Evolutionary conservation across 352 stramenopile genomes (phyloP), one percentile per base, ranked within the genome.

Genomic region (Globisporangium parvum): DNA sequence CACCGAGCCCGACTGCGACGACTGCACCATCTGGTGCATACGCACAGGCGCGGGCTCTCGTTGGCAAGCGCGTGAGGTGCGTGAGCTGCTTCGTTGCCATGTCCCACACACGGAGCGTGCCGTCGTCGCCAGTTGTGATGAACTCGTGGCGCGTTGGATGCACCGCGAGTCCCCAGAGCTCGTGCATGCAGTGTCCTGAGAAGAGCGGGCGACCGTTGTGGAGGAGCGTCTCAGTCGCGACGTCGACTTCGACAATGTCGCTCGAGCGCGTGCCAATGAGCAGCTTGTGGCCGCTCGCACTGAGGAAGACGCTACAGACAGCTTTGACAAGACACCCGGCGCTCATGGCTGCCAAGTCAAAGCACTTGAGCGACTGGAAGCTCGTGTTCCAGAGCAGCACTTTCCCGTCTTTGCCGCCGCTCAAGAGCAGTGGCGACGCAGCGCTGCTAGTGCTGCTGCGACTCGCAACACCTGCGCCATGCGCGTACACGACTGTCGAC

Each of bases 1-100:
- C 80, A 10, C 80, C 82, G 55, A 80, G 78, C 1, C 76, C 94
- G 17, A 98, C 75, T 0, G 81, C 91, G 18, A 98, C 40, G 20
- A 95, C 60, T n/a, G 70, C 61, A 1, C 81, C 90, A 57, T 98
- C 87, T 0, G 85, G 82, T 6, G 87, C 96, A 51, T 93, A 97
- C 14, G 84, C 77, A 47, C 85, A 94, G 0, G 90, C 79, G 17
- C 93, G 75, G 24, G 76, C 67, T 60, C 81, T 91, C 15, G 61
- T 50, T 6, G 73, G 61, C 1, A 85, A 51, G 15, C 61, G 65
- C 14, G 53, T 70, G 2, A 80, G 51, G 5, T 66, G 60, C 3
- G 86, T n/a, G 9, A 85, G 60, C 4, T 68, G 67, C 31, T 73
- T 80, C 14, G 65, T 48, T 15, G 87, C 73, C 70, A 88, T 84